Evolutionary conservation across 495 filamentous ascomycete genomes (phyloP).

Genomic region (Aspergillus wentii): DNA sequence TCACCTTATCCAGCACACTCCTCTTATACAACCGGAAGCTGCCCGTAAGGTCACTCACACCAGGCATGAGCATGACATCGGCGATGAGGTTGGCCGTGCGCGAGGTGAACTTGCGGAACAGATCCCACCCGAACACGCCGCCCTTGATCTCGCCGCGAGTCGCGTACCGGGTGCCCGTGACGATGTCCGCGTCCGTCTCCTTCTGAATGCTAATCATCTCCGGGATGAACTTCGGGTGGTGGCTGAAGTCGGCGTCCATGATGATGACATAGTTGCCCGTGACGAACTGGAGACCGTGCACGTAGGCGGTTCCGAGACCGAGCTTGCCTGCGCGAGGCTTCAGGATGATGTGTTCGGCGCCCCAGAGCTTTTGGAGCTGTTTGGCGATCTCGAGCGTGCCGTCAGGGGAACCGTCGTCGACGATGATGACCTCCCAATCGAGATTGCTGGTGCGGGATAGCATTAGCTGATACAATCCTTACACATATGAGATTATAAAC

Average conservation of each 20-base stretch:
- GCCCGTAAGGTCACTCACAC: conserved; percentile 94
- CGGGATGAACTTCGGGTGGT: conserved; percentile 95
- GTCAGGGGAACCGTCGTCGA: conserved; percentile 97
- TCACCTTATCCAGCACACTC: conserved; percentile 81
- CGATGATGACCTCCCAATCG: conserved; percentile 94
- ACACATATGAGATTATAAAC: neutral
- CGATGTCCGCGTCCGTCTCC: conserved; percentile 78
- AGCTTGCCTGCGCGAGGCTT: conserved; percentile 89
- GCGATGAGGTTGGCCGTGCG: conserved; percentile 91
- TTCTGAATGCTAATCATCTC: conserved; percentile 76
- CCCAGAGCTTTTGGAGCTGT: conserved; percentile 83
- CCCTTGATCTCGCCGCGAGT: conserved; percentile 58
- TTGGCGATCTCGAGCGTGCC: conserved; percentile 84
- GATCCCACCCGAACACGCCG: conserved; percentile 95
- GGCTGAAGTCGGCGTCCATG: conserved; percentile 99
- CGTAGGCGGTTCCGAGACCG: conserved; percentile 93
- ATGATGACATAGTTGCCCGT: conserved; percentile 95
- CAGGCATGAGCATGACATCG: conserved; percentile 87
- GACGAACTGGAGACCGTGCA: conserved; percentile 83
- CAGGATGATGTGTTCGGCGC: conserved; percentile 67
- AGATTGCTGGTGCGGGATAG: conserved; percentile 59
- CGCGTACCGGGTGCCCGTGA: conserved; percentile 91
- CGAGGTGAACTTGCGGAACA: conserved; percentile 90
- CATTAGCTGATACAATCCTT: conserved; percentile 1
- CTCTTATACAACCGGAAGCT: conserved; percentile 94